phyloP scores from a whole-genome alignment of 345 rosid species.

The Melaleuca quinquenervia region DNA sequence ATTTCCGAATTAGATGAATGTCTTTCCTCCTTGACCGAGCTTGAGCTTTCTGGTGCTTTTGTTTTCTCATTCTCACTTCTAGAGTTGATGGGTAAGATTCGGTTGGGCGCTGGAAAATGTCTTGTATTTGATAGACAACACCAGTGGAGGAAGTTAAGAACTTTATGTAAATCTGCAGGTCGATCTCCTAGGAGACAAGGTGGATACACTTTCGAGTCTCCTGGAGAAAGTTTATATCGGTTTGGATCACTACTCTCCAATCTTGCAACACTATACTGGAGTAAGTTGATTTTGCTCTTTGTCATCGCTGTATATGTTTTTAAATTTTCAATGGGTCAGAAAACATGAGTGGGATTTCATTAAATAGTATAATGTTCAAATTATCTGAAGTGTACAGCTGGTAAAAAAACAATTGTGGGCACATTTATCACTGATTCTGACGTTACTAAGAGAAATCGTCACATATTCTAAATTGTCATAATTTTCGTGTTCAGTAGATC shows the following conservation, averaged over 20 bases:
- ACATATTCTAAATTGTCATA: not conserved
- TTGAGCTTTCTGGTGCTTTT: not conserved
- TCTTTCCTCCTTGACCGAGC: not conserved
- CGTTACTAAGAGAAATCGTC: not conserved
- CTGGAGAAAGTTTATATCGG: slow-evolving; percentile 89
- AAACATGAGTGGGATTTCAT: not conserved
- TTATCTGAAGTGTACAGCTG: not conserved
- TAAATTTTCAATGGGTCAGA: not conserved
- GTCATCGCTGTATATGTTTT: not conserved
- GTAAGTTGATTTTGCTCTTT: slow-evolving; percentile 29
- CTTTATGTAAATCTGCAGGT: slow-evolving; percentile 29
- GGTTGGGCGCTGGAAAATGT: not conserved
- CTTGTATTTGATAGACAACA: not conserved
- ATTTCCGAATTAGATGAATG: not conserved
- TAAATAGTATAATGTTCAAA: not conserved
- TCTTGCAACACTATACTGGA: slow-evolving; percentile 80
- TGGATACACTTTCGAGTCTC: slow-evolving; percentile 56
- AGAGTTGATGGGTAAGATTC: not conserved
- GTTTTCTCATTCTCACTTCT: not conserved
- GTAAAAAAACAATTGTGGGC: not conserved
- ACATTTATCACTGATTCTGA: not conserved
- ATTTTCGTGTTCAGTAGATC: not conserved
- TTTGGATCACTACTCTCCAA: slow-evolving; percentile 84
- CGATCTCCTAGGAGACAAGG: slow-evolving; percentile 86
- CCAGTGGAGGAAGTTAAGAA: not conserved